Percentiles rank a stretch among this genome's conserved stretches.
phyloP scores from a whole-genome alignment of 2,329 filamentous ascomycete genomes.

The Dactylella cylindrospora region DNA sequence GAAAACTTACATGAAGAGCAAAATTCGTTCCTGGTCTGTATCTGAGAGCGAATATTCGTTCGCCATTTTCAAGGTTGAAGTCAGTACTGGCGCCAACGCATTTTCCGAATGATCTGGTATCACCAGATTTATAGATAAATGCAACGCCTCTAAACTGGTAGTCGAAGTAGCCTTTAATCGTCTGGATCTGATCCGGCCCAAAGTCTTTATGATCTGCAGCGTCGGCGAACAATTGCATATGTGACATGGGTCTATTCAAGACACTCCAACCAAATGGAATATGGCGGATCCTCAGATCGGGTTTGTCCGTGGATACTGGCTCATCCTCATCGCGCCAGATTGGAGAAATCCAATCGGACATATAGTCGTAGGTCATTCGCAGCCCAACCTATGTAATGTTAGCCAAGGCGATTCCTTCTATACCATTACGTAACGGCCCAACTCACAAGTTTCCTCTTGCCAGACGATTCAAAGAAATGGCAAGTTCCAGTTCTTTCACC shows the following conservation, averaged over 20 bases:
- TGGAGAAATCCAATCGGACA: constrained; percentile 42
- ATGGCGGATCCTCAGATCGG: constrained; percentile 25
- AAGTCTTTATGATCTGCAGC: constrained; percentile 28
- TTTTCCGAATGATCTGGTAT: constrained; percentile 31
- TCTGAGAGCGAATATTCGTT: constrained; percentile 32
- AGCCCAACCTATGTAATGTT: constrained; percentile 20
- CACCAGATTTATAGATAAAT: constrained; percentile 30
- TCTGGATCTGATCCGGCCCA: constrained; percentile 32
- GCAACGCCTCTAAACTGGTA: constrained; percentile 33
- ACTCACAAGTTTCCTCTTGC: constrained; percentile 40
- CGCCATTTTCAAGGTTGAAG: constrained; percentile 18
- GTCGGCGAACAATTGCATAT: constrained; percentile 33
- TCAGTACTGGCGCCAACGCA: constrained; percentile 31
- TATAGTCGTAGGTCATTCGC: constrained; percentile 40
- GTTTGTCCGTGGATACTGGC: constrained; percentile 14
- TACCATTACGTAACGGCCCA: not conserved
- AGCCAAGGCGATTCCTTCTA: no score
- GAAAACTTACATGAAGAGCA: constrained; percentile 24
- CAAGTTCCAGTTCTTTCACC: constrained; percentile 31
- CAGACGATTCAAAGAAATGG: constrained; percentile 42
- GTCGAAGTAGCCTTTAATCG: constrained; percentile 32
- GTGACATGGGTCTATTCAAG: constrained; percentile 19
- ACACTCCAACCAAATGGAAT: constrained; percentile 38
- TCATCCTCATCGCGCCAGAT: constrained; percentile 28
- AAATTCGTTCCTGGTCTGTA: constrained; percentile 36